phyloP scores from a whole-genome alignment of 441 rosid species.

The Erodium texanum region DNA sequence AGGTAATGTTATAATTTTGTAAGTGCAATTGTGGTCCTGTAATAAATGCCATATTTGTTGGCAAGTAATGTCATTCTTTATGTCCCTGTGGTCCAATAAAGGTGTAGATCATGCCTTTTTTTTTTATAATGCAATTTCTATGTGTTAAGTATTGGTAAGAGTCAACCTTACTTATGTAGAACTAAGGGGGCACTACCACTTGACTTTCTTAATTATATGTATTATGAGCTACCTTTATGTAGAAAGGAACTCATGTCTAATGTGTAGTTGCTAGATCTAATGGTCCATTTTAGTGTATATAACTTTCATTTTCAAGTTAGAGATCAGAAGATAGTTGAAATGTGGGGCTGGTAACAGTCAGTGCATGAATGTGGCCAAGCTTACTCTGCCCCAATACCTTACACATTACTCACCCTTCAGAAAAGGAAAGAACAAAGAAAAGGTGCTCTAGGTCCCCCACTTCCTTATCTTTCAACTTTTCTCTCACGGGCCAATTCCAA shows the following conservation, averaged over 20 bases:
- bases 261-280: neutral
- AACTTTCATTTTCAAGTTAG: neutral
- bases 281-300: neutral
- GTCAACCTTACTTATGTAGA: no score
- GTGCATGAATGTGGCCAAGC: constrained; percentile 4
- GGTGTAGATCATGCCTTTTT: neutral
- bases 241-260: neutral
- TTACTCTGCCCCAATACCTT: neutral
- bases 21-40: constrained; percentile 3
- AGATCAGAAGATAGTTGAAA: neutral
- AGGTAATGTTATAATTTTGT: neutral
- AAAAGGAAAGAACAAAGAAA: neutral
- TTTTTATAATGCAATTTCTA: no score
- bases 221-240: no score
- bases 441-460: neutral
- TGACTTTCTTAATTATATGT: no score
- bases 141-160: no score
- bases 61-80: neutral
- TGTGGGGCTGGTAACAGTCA: neutral
- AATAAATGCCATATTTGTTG: neutral
- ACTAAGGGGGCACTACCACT: no score
- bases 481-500: neutral
- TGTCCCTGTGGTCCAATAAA: neutral
- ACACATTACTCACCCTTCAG: neutral
- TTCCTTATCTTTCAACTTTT: neutral